Conservation (phyloP, 441 rosid genomes). For the Gossypium schwendimanii region DNA sequence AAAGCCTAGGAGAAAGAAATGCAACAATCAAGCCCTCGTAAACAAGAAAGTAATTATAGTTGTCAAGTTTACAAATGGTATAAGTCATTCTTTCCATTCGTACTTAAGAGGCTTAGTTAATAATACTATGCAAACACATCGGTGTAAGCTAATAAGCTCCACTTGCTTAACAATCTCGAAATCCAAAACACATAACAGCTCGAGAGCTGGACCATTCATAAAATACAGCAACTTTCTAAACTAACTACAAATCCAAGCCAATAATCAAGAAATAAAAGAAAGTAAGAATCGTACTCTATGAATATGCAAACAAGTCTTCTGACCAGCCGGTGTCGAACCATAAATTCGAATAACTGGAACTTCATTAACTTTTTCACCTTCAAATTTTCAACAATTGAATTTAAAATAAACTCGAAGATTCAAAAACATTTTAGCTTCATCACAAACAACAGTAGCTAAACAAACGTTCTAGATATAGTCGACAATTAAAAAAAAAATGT, state of each 20-base stretch:
- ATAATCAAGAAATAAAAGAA: neutral
- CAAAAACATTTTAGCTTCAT: neutral
- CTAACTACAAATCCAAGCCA: neutral
- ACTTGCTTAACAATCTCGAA: neutral
- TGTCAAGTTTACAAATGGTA: neutral
- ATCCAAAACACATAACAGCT: neutral
- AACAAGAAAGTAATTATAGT: neutral
- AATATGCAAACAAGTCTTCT: constrained; percentile 89
- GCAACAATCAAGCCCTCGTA: constrained; percentile 6
- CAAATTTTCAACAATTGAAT: constrained; percentile 9
- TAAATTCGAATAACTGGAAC: constrained; percentile 83
- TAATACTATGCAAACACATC: neutral
- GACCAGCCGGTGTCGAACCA: constrained; percentile 90
- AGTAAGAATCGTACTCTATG: constrained; percentile 43
- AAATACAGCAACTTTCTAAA: neutral
- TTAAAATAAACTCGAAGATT: neutral
- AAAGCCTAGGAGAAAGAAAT: constrained; percentile 55
- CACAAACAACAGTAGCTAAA: neutral
- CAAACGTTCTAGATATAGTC: neutral
- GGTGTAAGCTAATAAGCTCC: neutral
- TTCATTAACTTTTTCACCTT: constrained; percentile 77
- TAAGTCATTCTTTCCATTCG: neutral
- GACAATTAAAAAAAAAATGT: neutral
- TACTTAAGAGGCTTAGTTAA: neutral
- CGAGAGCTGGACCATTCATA: neutral